phyloP scores from a whole-genome alignment of 768 basidiomycete genomes.

The Suillus paluster region DNA sequence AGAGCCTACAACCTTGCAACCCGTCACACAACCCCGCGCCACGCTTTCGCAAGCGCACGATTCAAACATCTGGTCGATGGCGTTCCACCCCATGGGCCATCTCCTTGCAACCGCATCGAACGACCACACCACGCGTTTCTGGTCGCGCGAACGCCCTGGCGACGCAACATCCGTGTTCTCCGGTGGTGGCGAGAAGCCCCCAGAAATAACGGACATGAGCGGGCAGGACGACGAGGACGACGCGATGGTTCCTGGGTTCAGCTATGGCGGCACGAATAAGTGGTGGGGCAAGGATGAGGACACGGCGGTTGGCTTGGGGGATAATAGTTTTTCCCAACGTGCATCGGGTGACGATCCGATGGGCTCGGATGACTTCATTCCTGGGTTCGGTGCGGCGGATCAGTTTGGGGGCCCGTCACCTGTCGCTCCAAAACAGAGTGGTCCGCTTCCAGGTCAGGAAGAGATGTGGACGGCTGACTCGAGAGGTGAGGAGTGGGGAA shows the following conservation, averaged over 20 bases:
- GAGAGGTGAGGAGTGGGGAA: constrained; percentile 43
- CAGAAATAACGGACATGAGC: constrained; percentile 60
- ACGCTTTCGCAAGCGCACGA: constrained; percentile 97
- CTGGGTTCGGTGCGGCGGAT: constrained; percentile 57
- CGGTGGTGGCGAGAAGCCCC: constrained; percentile 84
- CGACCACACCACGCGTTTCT: constrained; percentile 99
- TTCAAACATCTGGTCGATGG: constrained; percentile 94
- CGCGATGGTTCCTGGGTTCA: constrained; percentile 75
- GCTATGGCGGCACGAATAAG: constrained; percentile 40
- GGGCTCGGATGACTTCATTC: constrained; percentile 62
- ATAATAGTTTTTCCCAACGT: constrained; percentile 28
- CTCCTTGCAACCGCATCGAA: constrained; percentile 93
- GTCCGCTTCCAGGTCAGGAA: constrained; percentile 53
- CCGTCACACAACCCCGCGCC: constrained; percentile 67
- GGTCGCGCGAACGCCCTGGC: constrained; percentile 92
- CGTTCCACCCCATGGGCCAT: constrained; percentile 96
- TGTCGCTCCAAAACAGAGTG: constrained; percentile 37
- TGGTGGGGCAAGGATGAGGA: constrained; percentile 58
- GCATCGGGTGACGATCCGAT: constrained; percentile 27
- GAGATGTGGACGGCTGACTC: constrained; percentile 50
- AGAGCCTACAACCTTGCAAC: constrained; percentile 41
- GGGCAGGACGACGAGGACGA: constrained; percentile 79
- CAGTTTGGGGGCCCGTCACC: constrained; percentile 28
- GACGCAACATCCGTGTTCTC: constrained; percentile 78
- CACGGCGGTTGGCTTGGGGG: constrained; percentile 14